Evolutionary conservation across 108 stramenopile genomes (phyloP).

Genomic region (Cyclotella baltica): DNA sequence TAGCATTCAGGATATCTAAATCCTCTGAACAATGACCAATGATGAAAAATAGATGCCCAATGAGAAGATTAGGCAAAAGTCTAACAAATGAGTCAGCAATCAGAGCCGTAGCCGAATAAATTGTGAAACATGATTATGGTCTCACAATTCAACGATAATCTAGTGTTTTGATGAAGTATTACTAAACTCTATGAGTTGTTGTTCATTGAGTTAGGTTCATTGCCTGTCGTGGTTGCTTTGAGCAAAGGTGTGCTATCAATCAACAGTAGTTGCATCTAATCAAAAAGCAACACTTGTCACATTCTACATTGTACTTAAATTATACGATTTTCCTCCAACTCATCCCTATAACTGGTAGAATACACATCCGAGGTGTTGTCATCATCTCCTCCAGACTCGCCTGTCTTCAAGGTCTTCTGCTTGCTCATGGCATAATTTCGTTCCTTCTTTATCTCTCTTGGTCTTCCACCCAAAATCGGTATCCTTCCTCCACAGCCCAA

Average conservation of each 20-base stretch:
- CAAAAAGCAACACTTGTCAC: background rate
- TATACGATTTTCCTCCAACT: constrained; percentile 30
- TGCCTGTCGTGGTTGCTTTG: no score
- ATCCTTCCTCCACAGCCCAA: constrained; percentile 60
- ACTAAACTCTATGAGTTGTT: background rate
- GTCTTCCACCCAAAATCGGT: constrained; percentile 59
- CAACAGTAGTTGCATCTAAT: no score
- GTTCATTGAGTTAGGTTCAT: no score
- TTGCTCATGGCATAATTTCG: constrained; percentile 36
- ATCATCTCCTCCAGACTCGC: constrained; percentile 8
- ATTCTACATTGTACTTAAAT: constrained; percentile 4
- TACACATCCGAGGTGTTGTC: constrained; percentile 20
- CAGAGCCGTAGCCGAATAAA: no score
- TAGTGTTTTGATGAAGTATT: background rate
- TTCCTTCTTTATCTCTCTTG: constrained; percentile 53
- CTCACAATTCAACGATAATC: no score
- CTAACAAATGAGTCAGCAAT: no score
- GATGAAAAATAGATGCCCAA: no score
- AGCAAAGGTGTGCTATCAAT: no score
- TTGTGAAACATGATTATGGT: no score
- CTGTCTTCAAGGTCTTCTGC: constrained; percentile 14
- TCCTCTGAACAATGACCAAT: no score
- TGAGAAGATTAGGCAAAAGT: no score
- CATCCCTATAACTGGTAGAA: constrained; percentile 15
- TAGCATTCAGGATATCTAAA: no score